Evolutionary conservation across 116 monocot species (phyloP), one percentile per base, ranked within the genome.

Genomic region (Cymodocea nodosa): DNA sequence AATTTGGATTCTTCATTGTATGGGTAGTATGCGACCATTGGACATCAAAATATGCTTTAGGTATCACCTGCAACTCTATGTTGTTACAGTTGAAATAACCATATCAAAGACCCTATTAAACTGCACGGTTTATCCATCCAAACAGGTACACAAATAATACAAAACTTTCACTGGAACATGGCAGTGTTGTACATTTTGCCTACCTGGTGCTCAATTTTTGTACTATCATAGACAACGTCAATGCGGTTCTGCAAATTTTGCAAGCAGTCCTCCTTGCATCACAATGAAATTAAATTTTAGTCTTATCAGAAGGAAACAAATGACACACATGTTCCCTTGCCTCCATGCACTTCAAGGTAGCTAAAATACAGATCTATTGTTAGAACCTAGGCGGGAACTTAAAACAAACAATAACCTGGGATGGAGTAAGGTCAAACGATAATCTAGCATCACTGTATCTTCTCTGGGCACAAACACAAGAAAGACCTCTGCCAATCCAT

Each of bases 391-490:
- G 6, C 37, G 44, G 11, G 44, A 8, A 11, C 44, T 3, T 36
- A 3, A 49, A 23, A 39, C n/a, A 71, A 18, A 63, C 9, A 24
- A 76, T 68, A 69, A 86, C 94, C 85, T 94, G 87, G 55, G 70
- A 69, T 61, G 94, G 90, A 2, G 87, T 87, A 59, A 94, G 77
- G 50, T 94, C 87, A 74, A 94, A 87, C 50, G 87, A 90, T 52
- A 90, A 56, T 36, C 87, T 87, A 20, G 83, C 78, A 70, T 83
- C 87, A 76, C 73, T 90, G 16, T 87, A 87, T 76, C 85, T 84
- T 74, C 83, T 87, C 68, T 94, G 94, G 60, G 81, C 94, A 74
- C 94, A 94, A 56, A 94, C 94, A 76, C 94, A 94, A 60, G 94
- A 87, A 49, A 94, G 75, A 18, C 94, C 87, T 79, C 71, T 85